Conservation (phyloP, 2,329 filamentous ascomycete species). For the Penicillium sp. region DNA sequence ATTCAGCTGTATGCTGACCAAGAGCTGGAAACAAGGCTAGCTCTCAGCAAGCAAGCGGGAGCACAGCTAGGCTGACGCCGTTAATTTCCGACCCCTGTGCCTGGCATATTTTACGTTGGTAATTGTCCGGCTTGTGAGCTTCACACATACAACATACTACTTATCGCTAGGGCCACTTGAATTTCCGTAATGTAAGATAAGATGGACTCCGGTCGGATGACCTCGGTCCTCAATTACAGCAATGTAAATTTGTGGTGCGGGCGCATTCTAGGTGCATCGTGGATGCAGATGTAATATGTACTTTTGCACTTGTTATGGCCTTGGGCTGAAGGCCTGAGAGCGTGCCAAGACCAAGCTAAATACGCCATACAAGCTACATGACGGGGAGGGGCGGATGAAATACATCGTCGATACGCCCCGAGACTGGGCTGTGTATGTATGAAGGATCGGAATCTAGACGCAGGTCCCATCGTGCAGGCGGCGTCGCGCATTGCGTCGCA, state of each 20-base stretch:
- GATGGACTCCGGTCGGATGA: background rate
- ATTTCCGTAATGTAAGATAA: constrained; percentile 8
- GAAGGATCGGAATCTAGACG: constrained; percentile 2
- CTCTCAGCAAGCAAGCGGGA: background rate
- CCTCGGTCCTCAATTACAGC: background rate
- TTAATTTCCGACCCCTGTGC: constrained; percentile 5
- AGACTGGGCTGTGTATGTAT: background rate
- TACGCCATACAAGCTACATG: background rate
- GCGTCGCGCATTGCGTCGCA: background rate
- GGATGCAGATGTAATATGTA: background rate
- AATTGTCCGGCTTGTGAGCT: background rate
- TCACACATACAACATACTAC: background rate
- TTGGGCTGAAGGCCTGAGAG: background rate
- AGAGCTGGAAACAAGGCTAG: background rate
- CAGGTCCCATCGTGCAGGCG: constrained; percentile 6
- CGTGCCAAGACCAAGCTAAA: background rate
- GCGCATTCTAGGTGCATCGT: background rate
- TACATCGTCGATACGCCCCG: constrained; percentile 3
- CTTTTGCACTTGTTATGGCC: background rate
- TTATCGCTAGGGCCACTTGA: background rate
- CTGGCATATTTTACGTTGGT: background rate
- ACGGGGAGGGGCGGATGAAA: background rate
- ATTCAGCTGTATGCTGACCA: background rate
- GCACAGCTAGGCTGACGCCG: background rate
- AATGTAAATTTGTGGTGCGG: background rate